Evolutionary conservation across 345 rosid species (phyloP), one percentile per base, ranked within the genome.

Genomic region (Sonneratia alba): DNA sequence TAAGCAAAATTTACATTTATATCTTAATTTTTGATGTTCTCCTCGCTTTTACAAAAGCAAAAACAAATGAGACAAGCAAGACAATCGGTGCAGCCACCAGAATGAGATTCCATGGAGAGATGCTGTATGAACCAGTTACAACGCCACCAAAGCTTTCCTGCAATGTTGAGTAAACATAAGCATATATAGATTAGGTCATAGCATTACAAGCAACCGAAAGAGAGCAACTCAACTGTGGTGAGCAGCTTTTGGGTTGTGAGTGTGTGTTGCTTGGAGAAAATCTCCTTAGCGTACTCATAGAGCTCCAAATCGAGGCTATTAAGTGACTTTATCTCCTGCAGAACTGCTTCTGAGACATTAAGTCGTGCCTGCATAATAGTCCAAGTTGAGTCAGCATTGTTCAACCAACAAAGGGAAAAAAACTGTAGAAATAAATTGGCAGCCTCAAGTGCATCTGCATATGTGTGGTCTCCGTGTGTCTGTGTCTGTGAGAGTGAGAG

Each of bases 271-370:
- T 87, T 87, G 18, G 81, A 85, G 76, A 87, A 95, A 24, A 95
- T 81, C 72, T 79, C 85, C 76, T 73, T 79, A 14, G 97, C 97
- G 77, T 95, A 87, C 74, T 89, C 80, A 77, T 89, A 95, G 32
- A 95, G 93, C 83, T 92, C 90, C 72, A 87, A 21, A 71, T 95
- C 97, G 38, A 95, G 97, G 71, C 71, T 69, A 85, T 95, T 95
- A n/a, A 85, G 87, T n/a, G 85, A 83, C 83, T 74, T 87, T 72
- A 95, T 89, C 85, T 82, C 80, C 81, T 81, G 76, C 16, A 90
- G 81, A 67, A 92, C 85, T 73, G 38, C 76, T 42, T 75, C 81
- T 45, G 89, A 79, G 75, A 95, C 87, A 73, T 72, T 76, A 34
- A 65, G 78, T 19, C 96, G 97, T 34, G 85, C 88, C 99, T 92